Conservation (phyloP, 106 monocot genomes). For the Ottelia alismoides region DNA sequence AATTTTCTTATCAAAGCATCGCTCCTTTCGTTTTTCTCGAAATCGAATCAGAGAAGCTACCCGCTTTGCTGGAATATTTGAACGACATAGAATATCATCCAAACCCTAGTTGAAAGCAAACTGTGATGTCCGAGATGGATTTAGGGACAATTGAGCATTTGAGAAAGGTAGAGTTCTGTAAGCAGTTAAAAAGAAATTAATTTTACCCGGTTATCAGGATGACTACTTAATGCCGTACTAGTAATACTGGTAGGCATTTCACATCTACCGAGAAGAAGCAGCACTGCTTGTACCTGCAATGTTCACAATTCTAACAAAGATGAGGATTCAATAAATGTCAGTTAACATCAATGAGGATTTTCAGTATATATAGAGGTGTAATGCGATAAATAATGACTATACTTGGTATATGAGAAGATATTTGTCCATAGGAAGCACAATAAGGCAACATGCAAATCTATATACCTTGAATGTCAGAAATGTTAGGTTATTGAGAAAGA, state of each 20-base stretch:
- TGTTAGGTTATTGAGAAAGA: no score
- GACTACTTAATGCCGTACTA: slow-evolving; percentile 20
- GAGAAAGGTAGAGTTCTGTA: no score
- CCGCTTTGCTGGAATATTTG: slow-evolving; percentile 68
- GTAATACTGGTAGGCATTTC: slow-evolving; percentile 41
- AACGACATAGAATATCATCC: slow-evolving; percentile 56
- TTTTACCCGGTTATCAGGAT: slow-evolving; percentile 48
- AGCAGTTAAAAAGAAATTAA: no score
- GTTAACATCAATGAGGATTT: no score
- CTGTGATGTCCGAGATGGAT: no score
- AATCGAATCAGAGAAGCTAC: slow-evolving; percentile 80
- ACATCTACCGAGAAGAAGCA: slow-evolving; percentile 63
- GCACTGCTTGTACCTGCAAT: slow-evolving; percentile 83
- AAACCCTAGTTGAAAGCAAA: slow-evolving; percentile 31
- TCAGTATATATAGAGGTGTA: no score
- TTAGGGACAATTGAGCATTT: no score
- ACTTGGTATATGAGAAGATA: no score
- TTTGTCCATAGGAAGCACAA: no score
- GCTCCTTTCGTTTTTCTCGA: slow-evolving; percentile 78
- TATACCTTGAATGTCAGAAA: no score
- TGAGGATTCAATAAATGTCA: neutral
- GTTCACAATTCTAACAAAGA: neutral
- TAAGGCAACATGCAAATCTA: no score
- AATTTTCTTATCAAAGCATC: slow-evolving; percentile 88
- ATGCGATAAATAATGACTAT: no score